A percentile compares a stretch with the other conserved stretches of the same genome.
phyloP scores from a whole-genome alignment of 371 early-diverging fungal genomes.

The Funneliformis caledonium region DNA sequence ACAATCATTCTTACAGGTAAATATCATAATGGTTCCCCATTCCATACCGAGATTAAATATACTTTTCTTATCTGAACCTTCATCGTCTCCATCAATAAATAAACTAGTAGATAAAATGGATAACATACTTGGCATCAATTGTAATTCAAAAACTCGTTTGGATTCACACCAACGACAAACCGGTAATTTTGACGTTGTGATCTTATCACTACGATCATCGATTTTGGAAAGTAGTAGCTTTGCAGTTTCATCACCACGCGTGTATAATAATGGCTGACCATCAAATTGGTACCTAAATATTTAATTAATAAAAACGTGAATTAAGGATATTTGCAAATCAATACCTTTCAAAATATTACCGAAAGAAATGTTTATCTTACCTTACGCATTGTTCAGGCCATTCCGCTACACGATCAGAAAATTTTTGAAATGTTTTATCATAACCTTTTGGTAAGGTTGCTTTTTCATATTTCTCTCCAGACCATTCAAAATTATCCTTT shows the following conservation, averaged over 20 bases:
- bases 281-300: constrained; percentile 70
- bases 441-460: constrained; percentile 69
- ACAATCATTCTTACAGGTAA: constrained; percentile 84
- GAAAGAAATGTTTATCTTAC: constrained; percentile 32
- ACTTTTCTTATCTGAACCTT: constrained; percentile 45
- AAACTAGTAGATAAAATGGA: constrained; percentile 61
- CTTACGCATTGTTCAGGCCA: constrained; percentile 87
- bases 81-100: constrained; percentile 41
- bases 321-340: neutral
- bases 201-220: constrained; percentile 45
- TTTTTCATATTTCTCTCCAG: constrained; percentile 84
- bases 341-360: neutral
- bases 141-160: constrained; percentile 87
- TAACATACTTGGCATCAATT: constrained; percentile 89
- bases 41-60: constrained; percentile 85
- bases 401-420: constrained; percentile 69
- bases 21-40: constrained; percentile 89
- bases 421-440: constrained; percentile 80
- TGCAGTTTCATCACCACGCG: constrained; percentile 54
- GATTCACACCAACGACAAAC: constrained; percentile 72
- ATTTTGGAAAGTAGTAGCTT: constrained; percentile 42
- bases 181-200: constrained; percentile 50
- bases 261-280: constrained; percentile 76
- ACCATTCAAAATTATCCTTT: constrained; percentile 55
- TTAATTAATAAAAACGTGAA: neutral